A percentile compares a stretch with the other conserved stretches of the same genome.
phyloP scores from a whole-genome alignment of 2,329 filamentous ascomycete genomes.

The Botryotinia calthae region DNA sequence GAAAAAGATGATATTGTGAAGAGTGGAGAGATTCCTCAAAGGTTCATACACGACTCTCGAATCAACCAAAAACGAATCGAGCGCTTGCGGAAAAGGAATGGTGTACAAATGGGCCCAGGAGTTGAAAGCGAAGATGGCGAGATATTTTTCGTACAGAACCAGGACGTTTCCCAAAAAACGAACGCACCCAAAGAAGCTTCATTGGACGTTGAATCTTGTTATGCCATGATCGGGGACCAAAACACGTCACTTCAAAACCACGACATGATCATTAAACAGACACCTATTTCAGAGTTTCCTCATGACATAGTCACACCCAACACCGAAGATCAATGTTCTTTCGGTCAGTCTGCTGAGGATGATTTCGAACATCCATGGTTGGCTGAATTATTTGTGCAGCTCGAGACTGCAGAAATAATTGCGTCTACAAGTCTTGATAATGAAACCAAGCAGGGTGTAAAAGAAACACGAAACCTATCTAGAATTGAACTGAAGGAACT shows the following conservation, averaged over 20 bases:
- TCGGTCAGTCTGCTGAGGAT: not conserved
- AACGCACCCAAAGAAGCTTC: not conserved
- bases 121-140: not conserved
- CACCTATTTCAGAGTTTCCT: not conserved
- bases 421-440: not conserved
- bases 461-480: not conserved
- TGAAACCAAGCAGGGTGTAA: not conserved
- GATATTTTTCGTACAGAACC: no score
- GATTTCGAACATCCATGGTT: not conserved
- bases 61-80: not conserved
- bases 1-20: not conserved
- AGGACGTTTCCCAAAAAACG: not conserved
- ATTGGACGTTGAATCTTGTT: not conserved
- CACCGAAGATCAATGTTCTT: not conserved
- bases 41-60: not conserved
- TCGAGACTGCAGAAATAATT: not conserved
- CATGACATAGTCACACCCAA: no score
- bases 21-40: not conserved
- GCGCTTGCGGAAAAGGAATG: not conserved
- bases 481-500: not conserved
- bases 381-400: not conserved
- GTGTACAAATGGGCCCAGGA: not conserved
- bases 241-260: not conserved
- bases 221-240: not conserved
- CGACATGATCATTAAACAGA: not conserved